Base-by-base conservation (phyloP, 345 rosid species). In the Lumnitzera littorea region DNA sequence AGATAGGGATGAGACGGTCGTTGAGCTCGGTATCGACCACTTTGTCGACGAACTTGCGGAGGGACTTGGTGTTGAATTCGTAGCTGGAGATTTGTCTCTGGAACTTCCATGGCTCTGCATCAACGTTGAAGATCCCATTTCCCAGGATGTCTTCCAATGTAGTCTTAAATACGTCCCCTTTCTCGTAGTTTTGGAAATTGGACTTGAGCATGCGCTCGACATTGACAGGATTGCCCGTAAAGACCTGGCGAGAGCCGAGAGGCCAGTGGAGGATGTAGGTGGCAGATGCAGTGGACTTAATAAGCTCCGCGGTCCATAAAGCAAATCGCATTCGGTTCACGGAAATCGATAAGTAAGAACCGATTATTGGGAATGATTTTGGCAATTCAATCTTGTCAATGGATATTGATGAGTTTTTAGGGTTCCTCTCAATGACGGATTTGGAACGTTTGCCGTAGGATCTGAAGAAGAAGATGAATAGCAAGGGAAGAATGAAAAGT, bases 41-140 rank as follows among this genome's bases (percentile, higher is more conserved):
- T 9, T 58, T 79, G 59, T 74, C 74, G 0, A 86, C 61, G 52
- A 85, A 86, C 51, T 80, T 82, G 5, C 84, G 82, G 46, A 88
- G 78, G 2, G 90, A 86, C 4, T 74, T 80, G 14, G 88, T 82
- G 67, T 80, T 82, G 73, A 88, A 84, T 56, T 88, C 90, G 17
- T 77, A 78, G 62, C 92, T 89, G 0, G 87, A 70, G 58, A 82
- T 75, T 62, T 81, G 82, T 60, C 95, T 76, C 64, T 89, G 91
- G 58, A 78, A 74, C 70, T 73, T 82, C 95, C 87, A 86, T 51
- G 70, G 62, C 0, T 75, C 84, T 0, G 87, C 94, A 24, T 89
- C 84, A 1, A 56, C 65, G 59, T 81, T 86, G 57, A 89, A 84
- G 62, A 86, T 82, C 2, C 96, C 95, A 2, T 70, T 51, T 41